Base-by-base conservation (phyloP, 371 early-diverging fungal genomes). In the Rhizopus sp. region DNA sequence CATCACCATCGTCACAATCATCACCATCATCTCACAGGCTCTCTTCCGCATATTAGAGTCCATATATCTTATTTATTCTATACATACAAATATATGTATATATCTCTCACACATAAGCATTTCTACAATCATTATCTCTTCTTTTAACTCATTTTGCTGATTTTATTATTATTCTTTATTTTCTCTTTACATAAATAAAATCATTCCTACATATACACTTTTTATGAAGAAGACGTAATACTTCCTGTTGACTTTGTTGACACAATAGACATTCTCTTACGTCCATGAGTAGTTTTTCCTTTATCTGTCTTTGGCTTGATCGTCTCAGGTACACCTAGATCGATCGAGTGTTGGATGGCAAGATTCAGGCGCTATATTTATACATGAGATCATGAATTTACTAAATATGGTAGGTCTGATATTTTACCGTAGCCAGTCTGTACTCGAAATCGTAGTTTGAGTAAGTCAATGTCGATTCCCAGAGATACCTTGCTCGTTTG, bases 381-480 rank as follows among this genome's bases (percentile, higher is more conserved):
- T 23, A 37, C 7, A 29, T 46, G 17, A 46, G 46, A 29, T 9
- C 7, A 4, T 2, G 15, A 23, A 8, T 7, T 23, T 9, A 29
- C 7, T 8, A 29, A 23, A 16, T 29, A 7, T 6, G 4, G 7
- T 15, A 6, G 2, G 23, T 23, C n/a, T n/a, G 41, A 3, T n/a
- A 0, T 7, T 29, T 46, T 46, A 46, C 46, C 6, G 64, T 54
- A 17, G 61, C 57, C 63, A 72, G 63, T 40, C 65, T 31, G 45
- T 62, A 65, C 53, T 72, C 66, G 48, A 68, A 69, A 10, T 63
- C 53, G 13, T 69, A 72, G n/a, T 66, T 64, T 40, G 66, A 49
- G 47, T 54, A 69, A 1, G 63, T 38, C 7, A 63, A 38, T 7
- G 63, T 69, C 13, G 15, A 37, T 35, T 72, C 66, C 72, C 72